phyloP scores from a whole-genome alignment of 2,329 filamentous ascomycete genomes.

The Pestalotiopsis sp. region DNA sequence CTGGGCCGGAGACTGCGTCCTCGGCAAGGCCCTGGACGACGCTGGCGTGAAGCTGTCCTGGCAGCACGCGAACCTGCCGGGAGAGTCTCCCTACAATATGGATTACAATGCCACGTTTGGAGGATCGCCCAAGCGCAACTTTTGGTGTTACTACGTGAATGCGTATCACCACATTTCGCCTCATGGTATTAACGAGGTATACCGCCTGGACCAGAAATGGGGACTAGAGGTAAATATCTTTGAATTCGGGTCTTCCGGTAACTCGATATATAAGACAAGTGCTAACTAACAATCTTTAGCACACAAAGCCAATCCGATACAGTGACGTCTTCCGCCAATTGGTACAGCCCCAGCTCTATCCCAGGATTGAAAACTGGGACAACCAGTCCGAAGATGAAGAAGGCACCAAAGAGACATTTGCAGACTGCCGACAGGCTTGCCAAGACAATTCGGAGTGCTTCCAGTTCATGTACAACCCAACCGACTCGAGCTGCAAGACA shows the following conservation, averaged over 20 bases:
- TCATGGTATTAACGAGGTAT: constrained; percentile 43
- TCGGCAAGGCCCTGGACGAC: constrained; percentile 49
- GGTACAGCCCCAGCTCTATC: not conserved
- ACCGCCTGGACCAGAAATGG: constrained; percentile 45
- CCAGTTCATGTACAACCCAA: not conserved
- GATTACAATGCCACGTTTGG: constrained; percentile 44
- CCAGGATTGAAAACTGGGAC: not conserved
- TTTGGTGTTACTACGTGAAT: constrained; percentile 53
- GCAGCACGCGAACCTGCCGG: constrained; percentile 48
- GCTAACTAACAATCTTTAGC: not conserved
- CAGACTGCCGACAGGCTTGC: constrained; percentile 1
- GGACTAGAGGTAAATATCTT: constrained; percentile 27
- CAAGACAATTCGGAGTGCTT: not conserved
- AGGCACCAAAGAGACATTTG: not conserved
- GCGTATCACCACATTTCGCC: constrained; percentile 51
- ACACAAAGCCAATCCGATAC: not conserved
- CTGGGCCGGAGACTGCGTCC: constrained; percentile 53
- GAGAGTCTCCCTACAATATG: constrained; percentile 40
- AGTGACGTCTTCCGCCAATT: not conserved
- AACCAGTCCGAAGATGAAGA: constrained; percentile 1
- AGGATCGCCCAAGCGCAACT: constrained; percentile 38
- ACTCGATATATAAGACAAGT: not conserved
- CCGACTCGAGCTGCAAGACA: not conserved
- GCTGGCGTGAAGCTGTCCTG: constrained; percentile 45
- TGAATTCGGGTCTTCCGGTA: not conserved